Conservation (phyloP, 129 eudicot species). For the Saussurea involucrata region DNA sequence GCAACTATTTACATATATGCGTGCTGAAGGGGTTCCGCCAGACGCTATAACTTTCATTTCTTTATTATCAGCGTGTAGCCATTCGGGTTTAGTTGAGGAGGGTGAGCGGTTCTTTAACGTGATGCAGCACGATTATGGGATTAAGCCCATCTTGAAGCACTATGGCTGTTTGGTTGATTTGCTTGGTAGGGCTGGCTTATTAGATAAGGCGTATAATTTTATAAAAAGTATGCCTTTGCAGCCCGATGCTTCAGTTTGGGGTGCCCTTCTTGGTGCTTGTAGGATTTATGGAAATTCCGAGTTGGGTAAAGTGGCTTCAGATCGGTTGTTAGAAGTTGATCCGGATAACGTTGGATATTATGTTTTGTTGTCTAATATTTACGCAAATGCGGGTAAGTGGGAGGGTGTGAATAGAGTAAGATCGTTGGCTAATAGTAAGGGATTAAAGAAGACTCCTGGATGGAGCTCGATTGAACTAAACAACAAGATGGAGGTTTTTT, state of each 20-base stretch:
- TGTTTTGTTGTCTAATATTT: constrained; percentile 73
- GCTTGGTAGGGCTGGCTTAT: constrained; percentile 73
- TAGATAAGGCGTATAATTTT: constrained; percentile 60
- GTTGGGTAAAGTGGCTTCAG: constrained; percentile 65
- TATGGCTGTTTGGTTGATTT: constrained; percentile 89
- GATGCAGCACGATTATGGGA: constrained; percentile 60
- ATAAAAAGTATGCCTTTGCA: constrained; percentile 62
- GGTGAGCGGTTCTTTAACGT: constrained; percentile 56
- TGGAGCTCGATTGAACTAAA: constrained; percentile 80
- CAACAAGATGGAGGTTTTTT: constrained; percentile 66
- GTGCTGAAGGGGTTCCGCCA: constrained; percentile 54
- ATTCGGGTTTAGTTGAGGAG: constrained; percentile 70
- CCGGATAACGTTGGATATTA: constrained; percentile 69
- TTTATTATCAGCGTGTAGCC: constrained; percentile 78
- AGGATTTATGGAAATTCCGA: constrained; percentile 73
- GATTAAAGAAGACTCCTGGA: constrained; percentile 86
- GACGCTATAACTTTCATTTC: constrained; percentile 74
- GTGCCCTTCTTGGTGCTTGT: constrained; percentile 91
- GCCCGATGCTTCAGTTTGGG: constrained; percentile 84
- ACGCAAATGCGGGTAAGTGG: constrained; percentile 81
- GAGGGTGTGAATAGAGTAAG: constrained; percentile 76
- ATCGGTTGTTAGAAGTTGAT: constrained; percentile 57
- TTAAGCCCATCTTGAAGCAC: constrained; percentile 69
- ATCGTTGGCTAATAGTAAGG: constrained; percentile 61
- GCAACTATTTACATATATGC: constrained; percentile 57